phyloP scores from a whole-genome alignment of 352 stramenopile species.

The Globisporangium nunn region DNA sequence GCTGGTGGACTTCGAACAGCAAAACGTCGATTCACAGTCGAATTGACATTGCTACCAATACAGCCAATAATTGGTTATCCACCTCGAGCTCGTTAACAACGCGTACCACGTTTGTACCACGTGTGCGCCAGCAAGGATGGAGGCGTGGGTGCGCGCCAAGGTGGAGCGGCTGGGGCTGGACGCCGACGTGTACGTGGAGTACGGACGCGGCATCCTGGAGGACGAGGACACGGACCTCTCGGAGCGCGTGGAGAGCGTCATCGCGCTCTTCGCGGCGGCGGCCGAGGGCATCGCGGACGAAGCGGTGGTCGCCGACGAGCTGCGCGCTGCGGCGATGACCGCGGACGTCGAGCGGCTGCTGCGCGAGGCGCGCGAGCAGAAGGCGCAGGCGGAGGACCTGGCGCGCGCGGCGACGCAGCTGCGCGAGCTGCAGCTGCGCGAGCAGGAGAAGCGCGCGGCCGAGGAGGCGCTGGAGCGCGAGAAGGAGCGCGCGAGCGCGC shows the following conservation, averaged over 20 bases:
- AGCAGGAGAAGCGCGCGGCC: constrained; percentile 52
- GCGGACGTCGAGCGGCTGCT: constrained; percentile 43
- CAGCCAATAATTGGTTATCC: no score
- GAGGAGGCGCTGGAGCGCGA: constrained; percentile 46
- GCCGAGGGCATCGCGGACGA: constrained; percentile 43
- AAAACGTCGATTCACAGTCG: no score
- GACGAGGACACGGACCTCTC: constrained; percentile 67
- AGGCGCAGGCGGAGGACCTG: constrained; percentile 29
- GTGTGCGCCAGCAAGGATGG: constrained; percentile 21
- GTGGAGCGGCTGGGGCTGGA: constrained; percentile 50
- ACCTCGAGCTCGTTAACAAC: no score
- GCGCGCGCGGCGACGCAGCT: constrained; percentile 37
- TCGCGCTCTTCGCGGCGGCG: constrained; percentile 52
- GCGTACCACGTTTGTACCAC: no score
- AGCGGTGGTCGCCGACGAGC: constrained; percentile 23
- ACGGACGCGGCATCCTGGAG: constrained; percentile 54
- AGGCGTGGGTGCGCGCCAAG: constrained; percentile 53
- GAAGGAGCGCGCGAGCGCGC: constrained; percentile 50
- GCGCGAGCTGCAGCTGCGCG: constrained; percentile 45
- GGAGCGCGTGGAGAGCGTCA: constrained; percentile 60
- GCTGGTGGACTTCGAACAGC: no score
- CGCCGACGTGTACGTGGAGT: constrained; percentile 76
- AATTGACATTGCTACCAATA: no score
- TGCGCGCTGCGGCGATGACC: constrained; percentile 40
- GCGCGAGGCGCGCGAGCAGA: constrained; percentile 22